Conservation (phyloP, 108 stramenopile genomes). For the Fistulifera pelliculosa region DNA sequence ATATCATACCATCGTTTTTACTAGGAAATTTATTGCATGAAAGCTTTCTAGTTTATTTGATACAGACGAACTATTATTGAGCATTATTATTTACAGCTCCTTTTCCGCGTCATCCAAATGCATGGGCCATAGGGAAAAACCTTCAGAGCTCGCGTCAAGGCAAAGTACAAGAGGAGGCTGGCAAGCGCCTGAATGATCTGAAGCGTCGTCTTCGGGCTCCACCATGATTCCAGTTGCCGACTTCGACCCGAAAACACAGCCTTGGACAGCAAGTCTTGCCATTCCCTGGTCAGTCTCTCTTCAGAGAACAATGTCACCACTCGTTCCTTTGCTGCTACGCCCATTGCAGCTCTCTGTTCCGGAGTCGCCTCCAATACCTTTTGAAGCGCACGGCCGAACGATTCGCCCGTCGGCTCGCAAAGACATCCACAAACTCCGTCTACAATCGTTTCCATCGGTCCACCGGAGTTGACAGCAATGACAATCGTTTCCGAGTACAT, state of each 20-base stretch:
- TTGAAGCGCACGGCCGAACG: conserved; percentile 61
- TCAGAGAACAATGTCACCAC: conserved; percentile 58
- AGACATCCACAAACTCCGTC: conserved; percentile 86
- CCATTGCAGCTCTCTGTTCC: conserved; percentile 40
- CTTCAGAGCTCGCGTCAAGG: too few species aligned
- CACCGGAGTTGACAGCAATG: conserved; percentile 78
- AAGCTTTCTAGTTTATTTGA: too few species aligned
- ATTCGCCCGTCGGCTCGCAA: conserved; percentile 46
- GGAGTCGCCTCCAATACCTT: conserved; percentile 33
- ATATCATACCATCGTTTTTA: too few species aligned
- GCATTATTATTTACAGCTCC: too few species aligned
- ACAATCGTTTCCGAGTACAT: conserved; percentile 90
- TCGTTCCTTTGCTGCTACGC: conserved; percentile 43
- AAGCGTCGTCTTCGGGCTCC: neutral
- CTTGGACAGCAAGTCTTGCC: conserved; percentile 42
- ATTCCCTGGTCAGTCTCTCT: conserved; percentile 52
- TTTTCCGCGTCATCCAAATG: too few species aligned
- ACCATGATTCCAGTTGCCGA: conserved; percentile 15
- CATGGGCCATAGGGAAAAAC: too few species aligned
- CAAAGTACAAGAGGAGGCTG: too few species aligned
- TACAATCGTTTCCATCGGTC: conserved; percentile 89
- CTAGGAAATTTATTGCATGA: too few species aligned
- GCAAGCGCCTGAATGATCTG: too few species aligned
- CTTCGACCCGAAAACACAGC: conserved; percentile 22
- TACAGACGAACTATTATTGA: too few species aligned